Percentiles rank a stretch among this genome's conserved stretches.
Evolutionary conservation across 129 eudicot genomes (phyloP).

Genomic region (Kitagawia praeruptora): DNA sequence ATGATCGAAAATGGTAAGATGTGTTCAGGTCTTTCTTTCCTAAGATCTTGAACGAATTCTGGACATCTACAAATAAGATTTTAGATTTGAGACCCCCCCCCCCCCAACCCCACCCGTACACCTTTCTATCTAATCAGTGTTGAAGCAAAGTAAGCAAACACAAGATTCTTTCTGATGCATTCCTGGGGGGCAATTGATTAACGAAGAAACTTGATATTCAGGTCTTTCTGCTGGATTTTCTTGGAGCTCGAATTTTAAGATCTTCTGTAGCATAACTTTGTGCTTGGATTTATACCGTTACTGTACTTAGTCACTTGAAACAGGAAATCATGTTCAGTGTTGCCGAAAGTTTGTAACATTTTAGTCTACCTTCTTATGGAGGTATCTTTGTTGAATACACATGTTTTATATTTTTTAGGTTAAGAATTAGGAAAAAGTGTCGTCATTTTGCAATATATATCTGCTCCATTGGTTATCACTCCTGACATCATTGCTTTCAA

Average conservation of each 20-base stretch:
- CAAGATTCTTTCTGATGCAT: not conserved
- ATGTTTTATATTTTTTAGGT: not conserved
- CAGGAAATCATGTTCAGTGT: constrained; percentile 7
- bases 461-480: not conserved
- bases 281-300: not conserved
- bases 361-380: constrained; percentile 4
- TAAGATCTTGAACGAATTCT: not conserved
- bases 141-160: not conserved
- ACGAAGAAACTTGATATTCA: not conserved
- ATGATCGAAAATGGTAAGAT: not conserved
- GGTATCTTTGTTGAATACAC: constrained; percentile 5
- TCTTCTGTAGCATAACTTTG: constrained; percentile 4
- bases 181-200: not conserved
- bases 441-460: not conserved
- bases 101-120: not conserved
- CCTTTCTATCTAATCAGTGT: not conserved
- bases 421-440: not conserved
- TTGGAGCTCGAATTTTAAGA: constrained; percentile 7
- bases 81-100: not conserved
- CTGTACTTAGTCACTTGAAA: constrained; percentile 17
- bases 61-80: no score
- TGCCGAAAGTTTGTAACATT: constrained; percentile 16
- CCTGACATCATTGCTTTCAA: not conserved
- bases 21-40: not conserved
- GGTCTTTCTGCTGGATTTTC: constrained; percentile 6